These are phyloP conservation scores for Sphaerostilbella broomeana DNA, from an alignment of 2,329 filamentous ascomycete species.

Conservation along the genomic window DNA sequence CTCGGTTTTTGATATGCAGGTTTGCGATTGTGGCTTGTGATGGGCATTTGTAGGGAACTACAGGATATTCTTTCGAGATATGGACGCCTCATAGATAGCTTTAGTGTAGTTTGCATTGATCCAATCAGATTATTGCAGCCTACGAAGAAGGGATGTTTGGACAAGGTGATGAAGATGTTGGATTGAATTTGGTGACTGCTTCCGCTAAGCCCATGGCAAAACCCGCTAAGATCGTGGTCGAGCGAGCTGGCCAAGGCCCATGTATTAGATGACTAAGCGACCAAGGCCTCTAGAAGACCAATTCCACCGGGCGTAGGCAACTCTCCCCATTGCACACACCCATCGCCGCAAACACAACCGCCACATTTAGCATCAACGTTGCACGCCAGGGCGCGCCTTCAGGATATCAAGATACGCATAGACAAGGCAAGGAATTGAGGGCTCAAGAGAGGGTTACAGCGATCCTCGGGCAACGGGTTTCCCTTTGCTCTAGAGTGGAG, in stretches of 20 bases:
- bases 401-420: slow-evolving; percentile 11
- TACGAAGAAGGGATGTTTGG: too few species aligned
- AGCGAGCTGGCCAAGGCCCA: not conserved
- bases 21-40: not conserved
- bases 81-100: too few species aligned
- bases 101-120: too few species aligned
- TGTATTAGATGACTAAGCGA: slow-evolving; percentile 11
- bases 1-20: not conserved
- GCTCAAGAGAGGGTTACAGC: too few species aligned
- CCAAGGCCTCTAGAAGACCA: slow-evolving; percentile 19
- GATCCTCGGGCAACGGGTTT: too few species aligned
- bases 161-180: too few species aligned
- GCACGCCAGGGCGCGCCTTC: slow-evolving; percentile 11
- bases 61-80: too few species aligned
- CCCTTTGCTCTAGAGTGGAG: slow-evolving; percentile 2
- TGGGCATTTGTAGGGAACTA: too few species aligned
- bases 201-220: too few species aligned
- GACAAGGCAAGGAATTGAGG: slow-evolving; percentile 1
- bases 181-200: too few species aligned
- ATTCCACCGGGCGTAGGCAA: slow-evolving; percentile 28
- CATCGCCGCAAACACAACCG: slow-evolving; percentile 19
- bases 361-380: slow-evolving; percentile 13
- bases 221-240: too few species aligned
- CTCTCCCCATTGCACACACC: slow-evolving; percentile 33
- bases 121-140: too few species aligned